Percentiles rank a stretch among this genome's conserved stretches.
Conservation (phyloP, 108 stramenopile species). For the Aurantiochytrium sp. region DNA sequence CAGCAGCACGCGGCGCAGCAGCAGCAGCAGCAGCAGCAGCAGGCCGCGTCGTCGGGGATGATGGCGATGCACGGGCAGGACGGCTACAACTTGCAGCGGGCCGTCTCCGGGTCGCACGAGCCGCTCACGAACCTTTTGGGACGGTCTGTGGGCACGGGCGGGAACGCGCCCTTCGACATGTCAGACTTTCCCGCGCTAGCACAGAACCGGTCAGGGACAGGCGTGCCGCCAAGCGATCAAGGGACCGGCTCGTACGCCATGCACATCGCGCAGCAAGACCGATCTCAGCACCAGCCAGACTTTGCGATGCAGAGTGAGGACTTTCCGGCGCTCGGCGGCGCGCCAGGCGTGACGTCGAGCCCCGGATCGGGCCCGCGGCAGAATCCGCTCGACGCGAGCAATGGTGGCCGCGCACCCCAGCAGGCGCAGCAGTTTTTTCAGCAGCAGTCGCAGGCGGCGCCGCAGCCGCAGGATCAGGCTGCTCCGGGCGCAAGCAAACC, state of each 20-base stretch:
- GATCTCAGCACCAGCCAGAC: background rate
- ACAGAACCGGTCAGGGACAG: background rate
- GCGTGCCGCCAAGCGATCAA: background rate
- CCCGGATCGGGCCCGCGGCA: background rate
- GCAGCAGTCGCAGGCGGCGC: background rate
- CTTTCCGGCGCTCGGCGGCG: slow-evolving; percentile 33
- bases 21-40: slow-evolving; percentile 27
- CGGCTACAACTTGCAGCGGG: background rate
- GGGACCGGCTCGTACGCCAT: background rate
- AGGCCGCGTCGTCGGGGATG: background rate
- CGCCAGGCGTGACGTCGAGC: background rate
- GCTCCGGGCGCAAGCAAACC: background rate
- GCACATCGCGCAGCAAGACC: background rate
- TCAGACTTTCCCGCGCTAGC: slow-evolving; percentile 26
- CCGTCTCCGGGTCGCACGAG: background rate
- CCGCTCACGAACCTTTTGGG: no score
- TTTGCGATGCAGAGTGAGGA: slow-evolving; percentile 39
- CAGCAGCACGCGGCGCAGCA: background rate
- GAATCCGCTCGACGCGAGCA: background rate
- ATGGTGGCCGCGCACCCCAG: background rate
- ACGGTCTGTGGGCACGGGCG: no score
- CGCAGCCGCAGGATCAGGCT: background rate
- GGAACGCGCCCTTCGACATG: background rate
- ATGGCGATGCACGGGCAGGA: background rate
- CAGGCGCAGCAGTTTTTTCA: background rate